Evolutionary conservation across 2,329 filamentous ascomycete genomes (phyloP).

Genomic region (Furcasterigmium sp.): DNA sequence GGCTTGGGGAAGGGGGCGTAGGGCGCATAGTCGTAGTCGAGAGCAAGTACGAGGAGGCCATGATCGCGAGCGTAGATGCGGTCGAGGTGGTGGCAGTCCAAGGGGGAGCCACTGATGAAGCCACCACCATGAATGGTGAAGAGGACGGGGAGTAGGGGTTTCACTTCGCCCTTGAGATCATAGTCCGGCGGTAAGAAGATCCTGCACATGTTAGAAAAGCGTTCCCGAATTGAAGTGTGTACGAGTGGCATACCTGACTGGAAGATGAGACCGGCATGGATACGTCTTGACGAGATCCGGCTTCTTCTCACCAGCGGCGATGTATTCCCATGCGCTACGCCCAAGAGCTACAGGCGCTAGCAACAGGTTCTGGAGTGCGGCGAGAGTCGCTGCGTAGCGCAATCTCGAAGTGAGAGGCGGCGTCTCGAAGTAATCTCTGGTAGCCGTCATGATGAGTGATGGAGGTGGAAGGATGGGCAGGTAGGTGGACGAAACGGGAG

Average conservation of each 20-base stretch:
- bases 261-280: conserved; percentile 8
- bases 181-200: conserved; percentile 34
- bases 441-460: conserved; percentile 3
- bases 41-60: conserved; percentile 35
- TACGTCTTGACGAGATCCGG: conserved; percentile 10
- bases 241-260: conserved; percentile 6
- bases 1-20: conserved; percentile 34
- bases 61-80: conserved; percentile 30
- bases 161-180: conserved; percentile 10
- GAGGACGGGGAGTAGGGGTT: conserved; percentile 30
- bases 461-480: too few species aligned
- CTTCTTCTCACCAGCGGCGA: conserved; percentile 7
- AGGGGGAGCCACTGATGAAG: conserved; percentile 36
- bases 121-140: conserved; percentile 48
- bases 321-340: conserved; percentile 3
- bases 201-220: conserved; percentile 7
- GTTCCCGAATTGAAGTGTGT: background rate
- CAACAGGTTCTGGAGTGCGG: conserved; percentile 8
- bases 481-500: too few species aligned
- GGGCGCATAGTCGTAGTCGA: conserved; percentile 45
- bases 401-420: conserved; percentile 5
- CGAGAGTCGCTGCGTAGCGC: conserved; percentile 7
- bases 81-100: conserved; percentile 41
- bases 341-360: conserved; percentile 6
- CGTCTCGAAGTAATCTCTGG: conserved; percentile 1